phyloP scores from a whole-genome alignment of 164 flowering plant genomes.

The Platanus orientalis region DNA sequence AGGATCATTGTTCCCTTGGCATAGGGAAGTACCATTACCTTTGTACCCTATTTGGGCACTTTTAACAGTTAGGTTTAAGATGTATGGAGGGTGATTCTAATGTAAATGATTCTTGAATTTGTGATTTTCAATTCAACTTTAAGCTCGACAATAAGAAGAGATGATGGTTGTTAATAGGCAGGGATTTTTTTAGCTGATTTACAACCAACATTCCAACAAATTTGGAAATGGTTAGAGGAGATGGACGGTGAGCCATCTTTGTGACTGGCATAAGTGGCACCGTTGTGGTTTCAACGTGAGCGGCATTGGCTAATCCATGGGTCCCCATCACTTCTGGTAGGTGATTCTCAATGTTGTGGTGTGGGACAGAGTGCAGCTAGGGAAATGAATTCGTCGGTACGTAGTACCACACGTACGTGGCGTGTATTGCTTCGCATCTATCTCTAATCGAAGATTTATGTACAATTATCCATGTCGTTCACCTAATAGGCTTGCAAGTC shows the following conservation, averaged over 20 bases:
- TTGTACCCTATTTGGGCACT: neutral
- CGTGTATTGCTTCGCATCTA: too few relatives aligned
- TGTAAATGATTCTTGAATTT: too few relatives aligned
- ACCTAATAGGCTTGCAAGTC: constrained; percentile 1
- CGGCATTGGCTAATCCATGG: constrained; percentile 3
- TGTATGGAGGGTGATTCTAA: too few relatives aligned
- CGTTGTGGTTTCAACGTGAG: constrained; percentile 25
- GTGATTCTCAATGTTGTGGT: constrained; percentile 10
- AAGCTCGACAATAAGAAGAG: neutral
- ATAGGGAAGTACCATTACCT: neutral
- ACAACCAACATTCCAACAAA: neutral
- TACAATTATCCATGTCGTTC: neutral
- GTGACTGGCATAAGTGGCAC: constrained; percentile 20
- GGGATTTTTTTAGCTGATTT: neutral
- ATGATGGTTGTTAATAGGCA: neutral
- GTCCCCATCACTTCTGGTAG: constrained; percentile 1
- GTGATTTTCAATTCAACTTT: too few relatives aligned
- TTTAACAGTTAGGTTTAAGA: neutral
- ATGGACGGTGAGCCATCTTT: constrained; percentile 32
- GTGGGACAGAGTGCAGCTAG: neutral
- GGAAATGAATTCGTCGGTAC: neutral
- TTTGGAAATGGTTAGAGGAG: neutral
- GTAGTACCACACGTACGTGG: neutral
- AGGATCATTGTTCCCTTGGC: neutral
- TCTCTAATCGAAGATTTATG: too few relatives aligned